phyloP scores from a whole-genome alignment of 1,139 yeast species.

The Candida tropicalis region DNA sequence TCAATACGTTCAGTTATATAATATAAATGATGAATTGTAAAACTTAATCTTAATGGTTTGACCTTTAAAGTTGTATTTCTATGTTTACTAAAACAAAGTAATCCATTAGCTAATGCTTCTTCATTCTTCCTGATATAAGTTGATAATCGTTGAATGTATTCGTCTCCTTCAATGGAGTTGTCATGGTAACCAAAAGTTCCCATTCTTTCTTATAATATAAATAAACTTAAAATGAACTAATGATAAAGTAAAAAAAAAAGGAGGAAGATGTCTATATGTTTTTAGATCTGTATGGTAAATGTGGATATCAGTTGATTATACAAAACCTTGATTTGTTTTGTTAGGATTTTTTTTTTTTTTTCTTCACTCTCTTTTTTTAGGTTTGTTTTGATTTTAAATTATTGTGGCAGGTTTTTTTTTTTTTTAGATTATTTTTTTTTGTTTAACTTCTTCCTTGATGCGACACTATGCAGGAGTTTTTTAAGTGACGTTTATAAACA shows the following conservation, averaged over 20 bases:
- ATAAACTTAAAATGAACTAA: too few species aligned
- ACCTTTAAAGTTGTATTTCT: slow-evolving; percentile 26
- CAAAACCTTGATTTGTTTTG: slow-evolving; percentile 1
- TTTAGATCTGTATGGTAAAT: too few species aligned
- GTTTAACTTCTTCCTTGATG: background rate
- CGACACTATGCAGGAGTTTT: background rate
- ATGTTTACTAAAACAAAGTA: slow-evolving; percentile 42
- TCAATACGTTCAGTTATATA: slow-evolving; percentile 61
- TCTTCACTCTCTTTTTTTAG: background rate
- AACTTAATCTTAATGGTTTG: slow-evolving; percentile 54
- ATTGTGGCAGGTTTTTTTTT: slow-evolving; percentile 3
- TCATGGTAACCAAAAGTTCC: slow-evolving; percentile 25
- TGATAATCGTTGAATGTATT: slow-evolving; percentile 44
- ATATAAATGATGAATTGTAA: slow-evolving; percentile 66
- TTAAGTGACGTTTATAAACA: too few species aligned
- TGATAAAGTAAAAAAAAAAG: background rate
- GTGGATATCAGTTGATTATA: too few species aligned
- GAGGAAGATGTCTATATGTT: background rate
- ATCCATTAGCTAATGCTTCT: slow-evolving; percentile 49
- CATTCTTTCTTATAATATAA: slow-evolving; percentile 17
- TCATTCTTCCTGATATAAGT: slow-evolving; percentile 45
- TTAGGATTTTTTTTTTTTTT: background rate
- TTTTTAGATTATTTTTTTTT: background rate
- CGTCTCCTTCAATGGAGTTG: slow-evolving; percentile 45
- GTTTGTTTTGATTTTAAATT: slow-evolving; percentile 7